Evolutionary conservation across 768 basidiomycete species (phyloP), one percentile per base, ranked within the genome.

Genomic region (Boletus coccyginus): DNA sequence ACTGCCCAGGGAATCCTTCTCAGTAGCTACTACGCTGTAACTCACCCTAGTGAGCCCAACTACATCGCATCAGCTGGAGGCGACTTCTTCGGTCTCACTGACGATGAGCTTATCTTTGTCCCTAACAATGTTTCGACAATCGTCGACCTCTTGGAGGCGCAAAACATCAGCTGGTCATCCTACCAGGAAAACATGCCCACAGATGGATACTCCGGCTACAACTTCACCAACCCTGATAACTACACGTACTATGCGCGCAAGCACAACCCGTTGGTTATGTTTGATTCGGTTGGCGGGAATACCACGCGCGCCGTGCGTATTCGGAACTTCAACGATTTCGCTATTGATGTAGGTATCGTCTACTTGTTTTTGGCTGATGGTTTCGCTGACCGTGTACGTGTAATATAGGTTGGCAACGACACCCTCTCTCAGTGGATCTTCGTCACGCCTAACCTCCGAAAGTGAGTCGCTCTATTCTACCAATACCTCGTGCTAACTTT

Each of bases 11-110:
- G 85, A 8, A 72, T 87, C 53, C 58, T 74, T 7, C 67, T 83
- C 17, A 67, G 57, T 42, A 77, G 75, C 47, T 83, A 75, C 62
- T 82, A 78, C 55, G 78, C 69, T 5, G 57, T 83, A 39, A 82
- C 81, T 29, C 83, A 84, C 62, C 82, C 84, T 5, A 85, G 84
- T 1, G 74, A 87, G 66, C 85, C 86, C 33, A 87, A 88, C 69
- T 86, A 79, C 52, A 5, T 65, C 19, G 77, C 82, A 13, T 66
- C 73, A 1, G 70, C 74, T 11, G 80, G 79, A 17, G 84, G 84
- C 39, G 79, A 82, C 65, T 84, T 79, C 65, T 82, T 70, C 47
- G 85, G 79, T 33, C 73, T 79, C 66, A 68, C 66, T 1, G 73
- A 69, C 53, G 83, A 87, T 51, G 64, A 62, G 0, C 29, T 60